Base-by-base conservation (phyloP, 2,329 filamentous ascomycete genomes). In the Penicillium sp. region DNA sequence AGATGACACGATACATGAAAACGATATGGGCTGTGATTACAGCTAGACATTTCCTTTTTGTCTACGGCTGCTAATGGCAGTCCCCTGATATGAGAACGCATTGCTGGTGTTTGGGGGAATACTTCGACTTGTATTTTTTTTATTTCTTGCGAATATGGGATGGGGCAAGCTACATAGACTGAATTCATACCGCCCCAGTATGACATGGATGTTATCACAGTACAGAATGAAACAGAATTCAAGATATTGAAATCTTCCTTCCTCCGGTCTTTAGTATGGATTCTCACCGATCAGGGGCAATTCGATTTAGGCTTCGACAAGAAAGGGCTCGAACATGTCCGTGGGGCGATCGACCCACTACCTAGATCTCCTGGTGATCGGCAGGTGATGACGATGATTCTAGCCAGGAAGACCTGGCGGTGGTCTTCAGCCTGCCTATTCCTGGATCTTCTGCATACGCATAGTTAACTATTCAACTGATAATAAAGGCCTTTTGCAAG, bases 131-230 rank as follows among this genome's bases (percentile, higher is more conserved):
- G 36, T 44, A 44, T 47, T 46, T 24, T 52, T 42, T 41, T 42
- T 41, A 45, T 34, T 47, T 41, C 27, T 42, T 42, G 29, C 44
- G 36, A 39, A 46, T 22, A 47, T 54, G 45, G 39, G 44, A 34
- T 40, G 22, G 40, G 43, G 44, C 47, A 32, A 20, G 34, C 36
- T 37, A 42, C 37, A 45, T 51, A 57, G 55, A 56, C 39, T 57
- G 55, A 28, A 44, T 37, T 47, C 40, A 45, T 42, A 34, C 24
- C 26, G 45, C 35, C 40, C 42, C 47, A 9, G 10, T 36, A 38
- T 48, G 47, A 45, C 35, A 45, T 52, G n/a, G n/a, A n/a, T n/a
- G 35, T 36, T 35, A 32, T 35, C 29, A 49, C 27, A 22, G 40
- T 28, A 32, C 36, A 47, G 24, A 20, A n/a, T n/a, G n/a, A n/a